Conservation (phyloP, 163 green algal species). For the Scenedesmus sp. region DNA sequence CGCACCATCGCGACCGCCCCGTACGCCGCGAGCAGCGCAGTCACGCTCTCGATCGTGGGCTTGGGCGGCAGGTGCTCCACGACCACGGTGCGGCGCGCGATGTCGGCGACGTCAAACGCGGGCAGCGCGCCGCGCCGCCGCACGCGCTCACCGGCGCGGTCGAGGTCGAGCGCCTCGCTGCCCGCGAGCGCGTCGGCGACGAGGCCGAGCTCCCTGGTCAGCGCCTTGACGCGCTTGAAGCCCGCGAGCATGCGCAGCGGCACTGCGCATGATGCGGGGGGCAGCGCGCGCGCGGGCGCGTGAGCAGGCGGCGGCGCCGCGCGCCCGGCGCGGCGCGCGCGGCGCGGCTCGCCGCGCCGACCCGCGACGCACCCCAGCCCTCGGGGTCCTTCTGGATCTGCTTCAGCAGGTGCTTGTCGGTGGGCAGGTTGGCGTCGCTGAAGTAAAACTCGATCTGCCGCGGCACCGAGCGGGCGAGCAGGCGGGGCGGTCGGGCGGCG, state of each 20-base stretch:
- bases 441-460: constrained; percentile 98
- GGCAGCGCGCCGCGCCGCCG: constrained; percentile 44
- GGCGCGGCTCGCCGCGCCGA: too few relatives aligned
- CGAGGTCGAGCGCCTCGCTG: constrained; percentile 42
- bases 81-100: constrained; percentile 57
- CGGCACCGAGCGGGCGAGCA: too few relatives aligned
- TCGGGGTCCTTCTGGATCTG: constrained; percentile 61
- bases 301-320: too few relatives aligned
- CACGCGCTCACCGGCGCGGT: constrained; percentile 41
- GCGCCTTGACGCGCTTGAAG: constrained; percentile 63
- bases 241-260: constrained; percentile 62
- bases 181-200: constrained; percentile 51
- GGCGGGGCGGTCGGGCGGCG: too few relatives aligned
- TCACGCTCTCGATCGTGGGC: constrained; percentile 65
- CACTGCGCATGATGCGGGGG: constrained; percentile 44
- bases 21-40: constrained; percentile 51
- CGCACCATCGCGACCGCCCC: constrained; percentile 61
- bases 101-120: constrained; percentile 55
- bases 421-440: constrained; percentile 93
- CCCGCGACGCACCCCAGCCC: constrained; percentile 52
- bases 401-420: constrained; percentile 91
- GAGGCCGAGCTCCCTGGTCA: constrained; percentile 52
- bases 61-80: constrained; percentile 59
- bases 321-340: too few relatives aligned
- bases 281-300: too few relatives aligned